These are phyloP conservation scores for Trichoderma arundinaceum DNA, from an alignment of 2,329 filamentous ascomycete genomes.

Conservation along the genomic window DNA sequence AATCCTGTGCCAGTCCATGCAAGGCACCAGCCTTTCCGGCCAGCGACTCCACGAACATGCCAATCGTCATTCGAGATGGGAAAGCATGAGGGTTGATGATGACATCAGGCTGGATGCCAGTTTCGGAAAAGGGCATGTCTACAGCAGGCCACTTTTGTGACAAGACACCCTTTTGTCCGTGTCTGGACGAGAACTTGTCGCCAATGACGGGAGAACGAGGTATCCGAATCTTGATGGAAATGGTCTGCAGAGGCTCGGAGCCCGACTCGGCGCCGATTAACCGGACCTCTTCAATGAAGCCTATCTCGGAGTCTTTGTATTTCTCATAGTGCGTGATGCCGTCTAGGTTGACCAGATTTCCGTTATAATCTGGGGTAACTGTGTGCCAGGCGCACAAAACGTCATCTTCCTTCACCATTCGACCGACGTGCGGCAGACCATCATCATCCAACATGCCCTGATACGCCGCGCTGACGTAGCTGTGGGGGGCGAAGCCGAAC, in stretches of 20 bases:
- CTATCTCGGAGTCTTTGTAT: conserved; percentile 90
- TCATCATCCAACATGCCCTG: conserved; percentile 81
- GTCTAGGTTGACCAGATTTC: conserved; percentile 83
- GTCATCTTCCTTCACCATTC: conserved; percentile 78
- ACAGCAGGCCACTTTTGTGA: conserved; percentile 94
- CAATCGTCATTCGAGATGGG: conserved; percentile 99
- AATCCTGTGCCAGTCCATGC: conserved; percentile 95
- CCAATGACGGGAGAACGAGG: conserved; percentile 91
- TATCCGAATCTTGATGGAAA: conserved; percentile 92
- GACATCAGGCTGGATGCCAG: conserved; percentile 93
- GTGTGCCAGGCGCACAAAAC: conserved; percentile 88
- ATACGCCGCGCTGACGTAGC: conserved; percentile 71
- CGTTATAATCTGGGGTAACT: conserved; percentile 79
- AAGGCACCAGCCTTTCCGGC: conserved; percentile 94
- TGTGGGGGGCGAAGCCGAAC: conserved; percentile 87
- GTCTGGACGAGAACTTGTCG: conserved; percentile 98
- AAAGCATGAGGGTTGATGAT: conserved; percentile 99
- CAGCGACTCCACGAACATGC: conserved; percentile 97
- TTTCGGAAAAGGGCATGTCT: conserved; percentile 97
- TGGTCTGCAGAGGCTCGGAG: conserved; percentile 80
- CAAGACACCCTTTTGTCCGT: conserved; percentile 96
- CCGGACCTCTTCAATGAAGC: conserved; percentile 90
- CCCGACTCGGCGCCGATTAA: conserved; percentile 85
- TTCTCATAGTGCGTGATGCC: conserved; percentile 85
- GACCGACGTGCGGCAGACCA: conserved; percentile 81